Conservation (phyloP, 768 basidiomycete genomes). For the Cubamyces sp. region DNA sequence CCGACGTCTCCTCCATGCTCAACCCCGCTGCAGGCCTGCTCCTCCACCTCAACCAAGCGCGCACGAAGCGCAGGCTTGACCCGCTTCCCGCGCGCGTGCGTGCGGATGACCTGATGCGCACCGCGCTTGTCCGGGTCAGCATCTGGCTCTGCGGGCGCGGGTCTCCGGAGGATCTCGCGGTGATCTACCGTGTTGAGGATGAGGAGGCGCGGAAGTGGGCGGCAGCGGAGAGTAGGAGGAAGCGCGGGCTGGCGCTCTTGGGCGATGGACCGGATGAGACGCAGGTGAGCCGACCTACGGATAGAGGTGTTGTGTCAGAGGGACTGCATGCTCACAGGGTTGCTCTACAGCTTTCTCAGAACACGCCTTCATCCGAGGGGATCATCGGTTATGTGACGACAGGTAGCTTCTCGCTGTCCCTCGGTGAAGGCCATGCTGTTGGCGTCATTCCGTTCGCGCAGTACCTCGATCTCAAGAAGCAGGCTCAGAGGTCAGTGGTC, state of each 20-base stretch:
- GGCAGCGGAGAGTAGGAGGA: conserved; percentile 35
- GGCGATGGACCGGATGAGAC: conserved; percentile 35
- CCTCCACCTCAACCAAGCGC: conserved; percentile 59
- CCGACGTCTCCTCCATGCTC: conserved; percentile 42
- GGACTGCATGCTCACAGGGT: neutral
- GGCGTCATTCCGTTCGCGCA: conserved; percentile 67
- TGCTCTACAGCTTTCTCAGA: conserved; percentile 47
- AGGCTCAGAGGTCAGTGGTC: conserved; percentile 43
- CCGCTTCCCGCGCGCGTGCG: conserved; percentile 40
- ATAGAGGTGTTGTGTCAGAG: neutral
- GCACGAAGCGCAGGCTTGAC: conserved; percentile 55
- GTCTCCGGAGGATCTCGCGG: conserved; percentile 71
- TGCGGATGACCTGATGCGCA: conserved; percentile 52
- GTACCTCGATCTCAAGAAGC: conserved; percentile 56
- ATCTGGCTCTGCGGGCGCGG: conserved; percentile 69
- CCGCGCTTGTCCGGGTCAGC: conserved; percentile 70
- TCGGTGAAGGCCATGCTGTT: conserved; percentile 78
- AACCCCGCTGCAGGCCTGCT: conserved; percentile 50
- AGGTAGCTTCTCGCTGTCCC: conserved; percentile 79
- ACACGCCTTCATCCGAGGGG: conserved; percentile 43
- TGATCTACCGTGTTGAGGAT: conserved; percentile 68
- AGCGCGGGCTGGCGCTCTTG: conserved; percentile 24
- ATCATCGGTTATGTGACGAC: conserved; percentile 86
- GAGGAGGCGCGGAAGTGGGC: conserved; percentile 55
- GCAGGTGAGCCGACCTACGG: conserved; percentile 31